A percentile compares a stretch with the other conserved stretches of the same genome.
Evolutionary conservation across 176 grass and related monocot species (phyloP).

Genomic region (Lolium rigidum): DNA sequence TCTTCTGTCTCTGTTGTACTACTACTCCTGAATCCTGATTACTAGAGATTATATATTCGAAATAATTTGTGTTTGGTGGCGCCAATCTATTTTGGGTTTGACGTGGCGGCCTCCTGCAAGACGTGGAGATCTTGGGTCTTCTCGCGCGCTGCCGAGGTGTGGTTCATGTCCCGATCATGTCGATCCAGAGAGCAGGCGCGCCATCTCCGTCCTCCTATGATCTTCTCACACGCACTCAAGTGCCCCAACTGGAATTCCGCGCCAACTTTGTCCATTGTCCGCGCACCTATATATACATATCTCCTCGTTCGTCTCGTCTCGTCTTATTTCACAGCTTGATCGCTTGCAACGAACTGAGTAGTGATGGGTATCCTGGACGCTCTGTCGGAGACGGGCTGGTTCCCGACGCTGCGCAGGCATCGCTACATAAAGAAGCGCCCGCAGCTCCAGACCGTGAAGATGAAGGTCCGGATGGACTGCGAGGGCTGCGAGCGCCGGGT

Average conservation of each 20-base stretch:
- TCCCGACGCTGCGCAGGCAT: not conserved
- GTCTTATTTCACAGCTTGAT: not conserved
- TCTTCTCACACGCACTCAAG: not conserved
- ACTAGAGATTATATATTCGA: too few species aligned
- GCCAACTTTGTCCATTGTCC: too few species aligned
- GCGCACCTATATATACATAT: not conserved
- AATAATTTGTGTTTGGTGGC: too few species aligned
- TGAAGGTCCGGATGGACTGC: too few species aligned
- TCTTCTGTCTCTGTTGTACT: too few species aligned
- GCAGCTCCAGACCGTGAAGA: not conserved
- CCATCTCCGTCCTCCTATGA: not conserved
- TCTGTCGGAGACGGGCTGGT: not conserved
- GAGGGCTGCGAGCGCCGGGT: too few species aligned
- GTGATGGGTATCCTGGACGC: constrained; percentile 21
- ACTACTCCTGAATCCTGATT: too few species aligned
- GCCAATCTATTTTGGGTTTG: not conserved
- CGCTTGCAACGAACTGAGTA: too few species aligned
- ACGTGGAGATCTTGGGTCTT: not conserved
- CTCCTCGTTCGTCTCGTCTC: not conserved
- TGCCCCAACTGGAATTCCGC: too few species aligned
- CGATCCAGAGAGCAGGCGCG: not conserved
- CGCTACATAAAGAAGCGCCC: not conserved
- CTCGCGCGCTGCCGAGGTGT: not conserved
- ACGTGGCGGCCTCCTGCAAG: not conserved
- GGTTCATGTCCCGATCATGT: not conserved